phyloP scores from a whole-genome alignment of 495 filamentous ascomycete genomes.

The Annulohypoxylon stygium region DNA sequence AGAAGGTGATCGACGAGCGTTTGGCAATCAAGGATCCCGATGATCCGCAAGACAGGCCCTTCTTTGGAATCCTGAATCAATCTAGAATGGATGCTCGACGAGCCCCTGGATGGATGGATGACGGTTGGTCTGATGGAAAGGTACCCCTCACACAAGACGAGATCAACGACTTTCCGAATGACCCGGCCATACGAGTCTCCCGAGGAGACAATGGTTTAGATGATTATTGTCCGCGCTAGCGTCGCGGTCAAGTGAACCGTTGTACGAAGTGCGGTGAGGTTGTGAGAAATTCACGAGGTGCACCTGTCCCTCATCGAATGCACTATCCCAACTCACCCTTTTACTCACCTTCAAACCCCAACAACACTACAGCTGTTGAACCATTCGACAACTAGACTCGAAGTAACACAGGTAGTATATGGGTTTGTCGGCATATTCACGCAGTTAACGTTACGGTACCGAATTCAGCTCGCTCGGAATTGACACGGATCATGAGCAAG shows the following conservation, averaged over 20 bases:
- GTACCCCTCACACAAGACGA: background rate
- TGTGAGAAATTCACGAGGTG: background rate
- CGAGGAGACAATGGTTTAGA: constrained; percentile 33
- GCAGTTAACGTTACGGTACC: background rate
- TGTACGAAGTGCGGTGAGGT: constrained; percentile 8
- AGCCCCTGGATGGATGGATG: constrained; percentile 4
- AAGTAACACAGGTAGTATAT: background rate
- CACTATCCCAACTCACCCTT: background rate
- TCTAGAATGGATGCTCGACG: background rate
- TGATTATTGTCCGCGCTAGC: background rate
- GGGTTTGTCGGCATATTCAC: background rate
- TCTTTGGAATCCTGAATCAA: constrained; percentile 45
- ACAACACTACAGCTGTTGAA: background rate
- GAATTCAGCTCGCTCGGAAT: background rate
- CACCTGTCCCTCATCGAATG: background rate
- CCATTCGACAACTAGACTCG: background rate
- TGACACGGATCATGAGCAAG: background rate
- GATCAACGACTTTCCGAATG: background rate
- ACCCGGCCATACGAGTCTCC: background rate
- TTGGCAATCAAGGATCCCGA: background rate
- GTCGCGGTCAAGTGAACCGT: background rate
- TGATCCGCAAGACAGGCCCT: constrained; percentile 14
- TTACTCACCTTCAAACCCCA: background rate
- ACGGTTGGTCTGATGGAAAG: constrained; percentile 23
- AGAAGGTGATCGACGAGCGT: constrained; percentile 43